These are phyloP conservation scores for Termitomyces sp. DNA, from an alignment of 768 basidiomycete genomes.

Conservation along the genomic window DNA sequence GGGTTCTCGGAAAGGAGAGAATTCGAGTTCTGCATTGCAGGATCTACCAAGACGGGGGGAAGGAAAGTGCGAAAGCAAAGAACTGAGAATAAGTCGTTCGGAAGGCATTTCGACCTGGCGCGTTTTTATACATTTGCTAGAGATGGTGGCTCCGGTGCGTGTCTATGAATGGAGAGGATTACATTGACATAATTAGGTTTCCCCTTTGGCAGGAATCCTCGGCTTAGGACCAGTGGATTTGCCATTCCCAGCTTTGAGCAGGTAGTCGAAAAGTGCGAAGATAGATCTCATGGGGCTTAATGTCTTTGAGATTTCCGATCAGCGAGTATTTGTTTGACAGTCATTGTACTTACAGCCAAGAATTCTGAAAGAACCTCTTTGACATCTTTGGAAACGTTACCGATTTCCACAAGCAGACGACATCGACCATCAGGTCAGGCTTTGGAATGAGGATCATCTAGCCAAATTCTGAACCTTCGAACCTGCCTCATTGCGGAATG, in stretches of 20 bases:
- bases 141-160: slow-evolving; percentile 18
- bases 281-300: slow-evolving; percentile 24
- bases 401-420: slow-evolving; percentile 19
- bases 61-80: neutral
- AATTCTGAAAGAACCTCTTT: slow-evolving; percentile 23
- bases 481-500: slow-evolving; percentile 18
- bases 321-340: slow-evolving; percentile 29
- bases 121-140: slow-evolving; percentile 25
- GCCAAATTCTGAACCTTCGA: slow-evolving; percentile 7
- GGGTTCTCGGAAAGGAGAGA: neutral
- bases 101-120: slow-evolving; percentile 5
- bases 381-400: slow-evolving; percentile 25
- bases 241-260: slow-evolving; percentile 15
- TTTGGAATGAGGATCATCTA: slow-evolving; percentile 15
- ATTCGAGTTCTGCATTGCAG: slow-evolving; percentile 4
- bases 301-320: slow-evolving; percentile 24
- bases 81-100: neutral
- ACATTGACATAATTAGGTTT: slow-evolving; percentile 20
- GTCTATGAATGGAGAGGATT: slow-evolving; percentile 22
- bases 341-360: slow-evolving; percentile 13
- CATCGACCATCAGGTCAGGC: slow-evolving; percentile 10
- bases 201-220: slow-evolving; percentile 26
- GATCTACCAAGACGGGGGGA: neutral
- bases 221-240: slow-evolving; percentile 17
- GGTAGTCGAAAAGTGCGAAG: slow-evolving; percentile 12